A percentile compares a stretch with the other conserved stretches of the same genome.
These are phyloP conservation scores for Fusarium ramigenum DNA, from an alignment of 2,329 filamentous ascomycete species.

Conservation along the genomic window DNA sequence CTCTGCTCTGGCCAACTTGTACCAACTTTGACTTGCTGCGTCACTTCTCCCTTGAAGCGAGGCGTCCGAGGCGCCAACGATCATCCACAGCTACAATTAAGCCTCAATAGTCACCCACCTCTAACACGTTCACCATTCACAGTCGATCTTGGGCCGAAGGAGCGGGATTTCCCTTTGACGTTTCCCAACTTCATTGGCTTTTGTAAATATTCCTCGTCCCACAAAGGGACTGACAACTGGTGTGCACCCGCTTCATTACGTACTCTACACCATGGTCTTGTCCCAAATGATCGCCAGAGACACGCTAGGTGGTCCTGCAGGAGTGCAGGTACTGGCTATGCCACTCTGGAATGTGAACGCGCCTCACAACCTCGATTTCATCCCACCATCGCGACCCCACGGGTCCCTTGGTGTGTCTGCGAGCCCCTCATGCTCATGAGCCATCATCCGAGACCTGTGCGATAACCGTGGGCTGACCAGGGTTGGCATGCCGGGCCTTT, in stretches of 20 bases:
- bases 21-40: conserved; percentile 27
- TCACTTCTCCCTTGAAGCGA: conserved; percentile 33
- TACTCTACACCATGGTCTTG: conserved; percentile 32
- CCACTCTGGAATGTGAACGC: conserved; percentile 41
- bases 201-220: conserved; percentile 25
- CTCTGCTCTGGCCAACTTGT: conserved; percentile 25
- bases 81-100: conserved; percentile 27
- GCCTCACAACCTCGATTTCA: conserved; percentile 40
- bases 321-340: conserved; percentile 35
- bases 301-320: conserved; percentile 36
- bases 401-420: conserved; percentile 8
- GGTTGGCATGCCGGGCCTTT: conserved; percentile 27
- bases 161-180: conserved; percentile 26
- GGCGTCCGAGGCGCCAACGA: conserved; percentile 15
- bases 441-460: conserved; percentile 24
- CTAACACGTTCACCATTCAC: conserved; percentile 21
- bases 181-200: conserved; percentile 26
- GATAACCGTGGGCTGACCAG: conserved; percentile 26
- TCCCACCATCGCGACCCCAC: conserved; percentile 38
- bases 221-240: conserved; percentile 31
- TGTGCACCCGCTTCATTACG: conserved; percentile 40
- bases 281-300: conserved; percentile 35
- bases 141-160: conserved; percentile 1
- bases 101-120: conserved; percentile 27
- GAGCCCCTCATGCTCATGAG: conserved; percentile 29